These are phyloP conservation scores for Pythium phragmiticola DNA, from an alignment of 352 stramenopile genomes.

Conservation along the genomic window DNA sequence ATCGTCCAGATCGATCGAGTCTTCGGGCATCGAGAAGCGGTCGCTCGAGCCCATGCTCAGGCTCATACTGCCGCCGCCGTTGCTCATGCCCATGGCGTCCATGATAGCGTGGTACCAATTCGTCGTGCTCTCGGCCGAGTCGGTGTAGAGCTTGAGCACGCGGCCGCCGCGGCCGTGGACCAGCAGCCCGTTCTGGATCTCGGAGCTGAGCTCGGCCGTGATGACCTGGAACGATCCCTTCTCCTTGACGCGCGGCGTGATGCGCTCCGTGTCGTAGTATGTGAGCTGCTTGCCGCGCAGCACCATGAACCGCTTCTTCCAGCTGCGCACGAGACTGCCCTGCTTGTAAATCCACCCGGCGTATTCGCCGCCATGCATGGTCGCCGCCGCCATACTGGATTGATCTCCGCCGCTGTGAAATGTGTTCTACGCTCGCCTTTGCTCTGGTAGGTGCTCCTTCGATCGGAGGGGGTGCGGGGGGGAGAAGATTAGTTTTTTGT, in stretches of 20 bases:
- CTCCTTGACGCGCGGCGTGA: conserved; percentile 58
- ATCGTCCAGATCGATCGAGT: conserved; percentile 48
- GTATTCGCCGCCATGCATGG: conserved; percentile 52
- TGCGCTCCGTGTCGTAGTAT: conserved; percentile 78
- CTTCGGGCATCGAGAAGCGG: conserved; percentile 42
- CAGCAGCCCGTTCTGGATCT: conserved; percentile 82
- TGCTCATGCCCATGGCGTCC: conserved; percentile 45
- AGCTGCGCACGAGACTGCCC: conserved; percentile 74
- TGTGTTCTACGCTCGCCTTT: background rate
- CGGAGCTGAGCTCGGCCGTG: conserved; percentile 74
- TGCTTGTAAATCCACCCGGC: conserved; percentile 86
- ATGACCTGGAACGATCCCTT: conserved; percentile 86
- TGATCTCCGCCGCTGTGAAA: background rate
- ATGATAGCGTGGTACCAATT: conserved; percentile 77
- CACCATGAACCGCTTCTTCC: conserved; percentile 88
- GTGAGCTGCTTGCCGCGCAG: conserved; percentile 74
- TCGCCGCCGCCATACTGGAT: conserved; percentile 30
- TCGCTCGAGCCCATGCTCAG: conserved; percentile 32
- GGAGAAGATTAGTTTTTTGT: conserved; percentile 2
- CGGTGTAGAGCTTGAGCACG: conserved; percentile 88
- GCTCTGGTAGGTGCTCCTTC: background rate
- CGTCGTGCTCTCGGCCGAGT: conserved; percentile 64
- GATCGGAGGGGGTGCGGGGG: background rate
- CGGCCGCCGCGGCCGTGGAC: conserved; percentile 76
- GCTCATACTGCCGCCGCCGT: background rate